These are phyloP conservation scores for Breynia disticha DNA, from an alignment of 441 rosid genomes.

Conservation along the genomic window DNA sequence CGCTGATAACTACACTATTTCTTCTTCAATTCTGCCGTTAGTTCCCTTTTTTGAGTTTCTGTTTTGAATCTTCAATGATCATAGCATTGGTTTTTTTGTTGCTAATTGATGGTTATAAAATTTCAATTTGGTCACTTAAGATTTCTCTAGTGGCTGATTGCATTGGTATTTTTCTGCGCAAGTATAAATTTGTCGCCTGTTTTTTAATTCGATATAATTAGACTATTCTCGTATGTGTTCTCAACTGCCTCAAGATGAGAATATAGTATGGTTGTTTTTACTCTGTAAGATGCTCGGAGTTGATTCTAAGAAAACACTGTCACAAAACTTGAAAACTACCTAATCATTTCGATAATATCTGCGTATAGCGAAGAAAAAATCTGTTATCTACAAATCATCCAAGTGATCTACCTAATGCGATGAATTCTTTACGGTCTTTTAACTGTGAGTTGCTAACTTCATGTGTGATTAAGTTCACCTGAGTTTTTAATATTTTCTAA, in stretches of 20 bases:
- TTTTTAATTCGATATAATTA: background rate
- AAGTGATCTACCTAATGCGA: background rate
- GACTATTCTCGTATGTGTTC: background rate
- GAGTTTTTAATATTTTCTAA: no score
- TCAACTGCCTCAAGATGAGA: background rate
- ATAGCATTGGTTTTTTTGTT: background rate
- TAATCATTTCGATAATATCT: background rate
- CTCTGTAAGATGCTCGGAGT: background rate
- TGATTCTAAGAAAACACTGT: background rate
- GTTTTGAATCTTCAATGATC: background rate
- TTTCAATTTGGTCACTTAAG: background rate
- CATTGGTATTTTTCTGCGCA: no score
- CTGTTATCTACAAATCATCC: background rate
- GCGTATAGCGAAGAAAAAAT: no score
- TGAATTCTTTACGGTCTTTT: no score
- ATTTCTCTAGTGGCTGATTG: no score
- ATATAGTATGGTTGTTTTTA: no score
- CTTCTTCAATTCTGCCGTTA: constrained; percentile 70
- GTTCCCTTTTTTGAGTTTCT: constrained; percentile 13
- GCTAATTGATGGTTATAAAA: background rate
- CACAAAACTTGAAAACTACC: background rate
- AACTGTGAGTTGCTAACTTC: no score
- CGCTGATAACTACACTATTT: constrained; percentile 54
- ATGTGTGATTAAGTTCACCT: no score
- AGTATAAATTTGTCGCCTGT: no score